Conservation (phyloP, 2,329 filamentous ascomycete genomes). For the Apiospora rasikravindrae region DNA sequence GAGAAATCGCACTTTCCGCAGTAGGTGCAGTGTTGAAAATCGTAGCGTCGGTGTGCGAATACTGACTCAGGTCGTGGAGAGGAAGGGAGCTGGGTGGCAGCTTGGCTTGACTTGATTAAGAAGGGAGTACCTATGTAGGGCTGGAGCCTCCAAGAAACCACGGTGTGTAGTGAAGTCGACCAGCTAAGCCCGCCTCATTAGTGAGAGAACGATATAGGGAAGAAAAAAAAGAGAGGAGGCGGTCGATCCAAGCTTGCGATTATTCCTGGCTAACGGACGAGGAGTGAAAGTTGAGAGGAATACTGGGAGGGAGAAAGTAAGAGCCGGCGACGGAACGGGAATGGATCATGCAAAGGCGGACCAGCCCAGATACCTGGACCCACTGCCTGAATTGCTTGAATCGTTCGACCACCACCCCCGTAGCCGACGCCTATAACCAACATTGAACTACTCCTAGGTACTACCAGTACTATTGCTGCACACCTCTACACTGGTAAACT, state of each 20-base stretch:
- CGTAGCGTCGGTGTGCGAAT: neutral
- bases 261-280: neutral
- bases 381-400: conserved; percentile 16
- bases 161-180: neutral
- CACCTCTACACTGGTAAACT: neutral
- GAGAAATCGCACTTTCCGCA: neutral
- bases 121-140: neutral
- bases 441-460: neutral
- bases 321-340: conserved; percentile 16
- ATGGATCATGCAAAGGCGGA: conserved; percentile 17
- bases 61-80: neutral
- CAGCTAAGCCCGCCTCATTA: neutral
- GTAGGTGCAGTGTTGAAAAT: neutral
- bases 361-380: conserved; percentile 17
- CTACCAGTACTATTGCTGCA: neutral
- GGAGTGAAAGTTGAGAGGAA: conserved; percentile 14
- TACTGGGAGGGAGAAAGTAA: conserved; percentile 13
- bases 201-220: neutral
- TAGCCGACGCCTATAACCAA: neutral
- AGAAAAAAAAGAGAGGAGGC: conserved; percentile 1
- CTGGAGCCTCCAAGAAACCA: neutral
- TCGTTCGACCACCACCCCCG: conserved; percentile 11
- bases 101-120: conserved; percentile 7
- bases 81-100: neutral
- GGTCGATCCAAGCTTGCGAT: conserved; percentile 5